Evolutionary conservation across 2,329 filamentous ascomycete genomes (phyloP), one percentile per base, ranked within the genome.

Genomic region (Neophaeococcomyces mojaviensis): DNA sequence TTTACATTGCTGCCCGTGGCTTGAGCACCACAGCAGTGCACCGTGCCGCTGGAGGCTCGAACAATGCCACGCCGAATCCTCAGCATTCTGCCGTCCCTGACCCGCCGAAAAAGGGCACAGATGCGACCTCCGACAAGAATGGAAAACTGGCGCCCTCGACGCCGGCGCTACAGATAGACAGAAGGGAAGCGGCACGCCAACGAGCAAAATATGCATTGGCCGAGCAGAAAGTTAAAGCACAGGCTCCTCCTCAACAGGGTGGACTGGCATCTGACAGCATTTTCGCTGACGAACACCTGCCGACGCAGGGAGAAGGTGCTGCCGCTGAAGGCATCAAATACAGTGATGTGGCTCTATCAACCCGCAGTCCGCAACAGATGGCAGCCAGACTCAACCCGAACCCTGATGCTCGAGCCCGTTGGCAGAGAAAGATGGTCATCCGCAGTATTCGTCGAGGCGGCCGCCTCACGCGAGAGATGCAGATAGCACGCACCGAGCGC

Each of bases 351-450:
- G 46, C 55, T 4, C 52, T 68, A 20, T 59, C 61, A 32, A 39
- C 61, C 19, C 70, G 71, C 40, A 72, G 77, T 57, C 66, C 61
- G 30, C 58, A 72, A 31, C 74, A 74, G 55, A 77, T 85, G 70
- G 75, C 77, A 46, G 70, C 76, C 47, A 76, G 77, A 22, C 68
- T 87, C 38, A 84, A 95, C 63, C 92, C 92, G 4, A 78, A 84
- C 55, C 88, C 89, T 13, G 68, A 74, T 36, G 74, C 74, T 47
- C 79, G 88, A 48, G 71, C 81, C 44, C 76, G 82, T 48, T 95
- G 86, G 80, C 81, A 94, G 69, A 77, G 86, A 58, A 88, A 84
- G 66, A 88, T 89, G 75, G 78, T 94, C 33, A 84, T 90, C 46
- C 79, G 84, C 55, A 78, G 84, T 64, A 74, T 96, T 39, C 76